Evolutionary conservation across 2,329 filamentous ascomycete genomes (phyloP).

Genomic region (Epichloe gansuensis): DNA sequence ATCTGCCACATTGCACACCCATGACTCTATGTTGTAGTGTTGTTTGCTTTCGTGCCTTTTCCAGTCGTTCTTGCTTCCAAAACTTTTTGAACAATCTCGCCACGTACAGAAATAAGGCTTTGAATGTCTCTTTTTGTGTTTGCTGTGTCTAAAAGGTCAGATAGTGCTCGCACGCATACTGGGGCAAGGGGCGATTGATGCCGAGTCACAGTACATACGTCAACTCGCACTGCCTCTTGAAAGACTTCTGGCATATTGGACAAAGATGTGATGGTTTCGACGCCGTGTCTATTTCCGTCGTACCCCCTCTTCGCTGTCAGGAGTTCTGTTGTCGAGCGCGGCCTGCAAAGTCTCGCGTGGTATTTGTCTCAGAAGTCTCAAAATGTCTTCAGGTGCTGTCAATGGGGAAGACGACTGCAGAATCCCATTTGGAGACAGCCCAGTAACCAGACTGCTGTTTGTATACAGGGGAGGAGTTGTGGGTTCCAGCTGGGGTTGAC

Average conservation of each 20-base stretch:
- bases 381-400: not conserved
- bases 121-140: constrained; percentile 72
- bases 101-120: constrained; percentile 77
- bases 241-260: constrained; percentile 32
- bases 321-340: not conserved
- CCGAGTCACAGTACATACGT: constrained; percentile 30
- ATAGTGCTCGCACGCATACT: not conserved
- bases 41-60: constrained; percentile 79
- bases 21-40: constrained; percentile 60
- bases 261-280: constrained; percentile 17
- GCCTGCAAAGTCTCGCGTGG: not conserved
- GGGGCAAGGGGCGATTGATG: not conserved
- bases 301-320: constrained; percentile 1
- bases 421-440: not conserved
- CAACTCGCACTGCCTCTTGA: constrained; percentile 40
- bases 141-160: constrained; percentile 36
- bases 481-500: not conserved
- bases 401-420: not conserved
- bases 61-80: constrained; percentile 93
- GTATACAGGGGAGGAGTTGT: not conserved
- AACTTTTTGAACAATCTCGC: constrained; percentile 53
- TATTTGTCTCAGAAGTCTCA: not conserved
- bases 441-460: not conserved
- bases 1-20: constrained; percentile 48
- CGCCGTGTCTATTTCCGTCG: not conserved